Conservation (phyloP, 371 early-diverging fungal species). For the Lichtheimia ramosa region DNA sequence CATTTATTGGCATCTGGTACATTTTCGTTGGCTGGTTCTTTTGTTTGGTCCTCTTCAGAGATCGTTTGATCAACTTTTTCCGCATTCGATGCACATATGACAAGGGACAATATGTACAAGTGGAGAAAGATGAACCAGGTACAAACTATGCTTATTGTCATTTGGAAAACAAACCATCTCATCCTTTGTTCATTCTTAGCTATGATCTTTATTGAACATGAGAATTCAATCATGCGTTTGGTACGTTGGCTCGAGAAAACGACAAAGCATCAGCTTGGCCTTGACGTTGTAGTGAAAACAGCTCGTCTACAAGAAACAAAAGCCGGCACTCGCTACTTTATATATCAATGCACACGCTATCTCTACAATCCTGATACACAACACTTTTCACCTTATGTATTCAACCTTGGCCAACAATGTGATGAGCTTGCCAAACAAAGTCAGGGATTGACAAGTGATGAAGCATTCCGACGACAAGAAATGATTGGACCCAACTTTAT, state of each 20-base stretch:
- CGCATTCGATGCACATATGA: conserved; percentile 54
- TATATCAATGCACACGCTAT: conserved; percentile 77
- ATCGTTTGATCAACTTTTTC: conserved; percentile 64
- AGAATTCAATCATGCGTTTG: conserved; percentile 18
- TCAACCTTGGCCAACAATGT: conserved; percentile 56
- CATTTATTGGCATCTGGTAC: conserved; percentile 64
- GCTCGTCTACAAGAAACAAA: conserved; percentile 44
- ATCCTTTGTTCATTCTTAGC: conserved; percentile 15
- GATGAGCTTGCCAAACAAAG: conserved; percentile 43
- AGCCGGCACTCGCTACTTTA: conserved; percentile 60
- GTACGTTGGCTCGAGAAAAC: conserved; percentile 27
- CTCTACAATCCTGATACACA: conserved; percentile 49
- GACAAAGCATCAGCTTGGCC: conserved; percentile 24
- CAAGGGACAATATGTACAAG: conserved; percentile 64
- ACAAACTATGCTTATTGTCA: not conserved
- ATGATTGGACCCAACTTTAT: conserved; percentile 75
- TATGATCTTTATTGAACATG: conserved; percentile 56
- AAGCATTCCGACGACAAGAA: conserved; percentile 60
- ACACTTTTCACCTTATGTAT: conserved; percentile 57
- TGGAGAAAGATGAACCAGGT: conserved; percentile 57
- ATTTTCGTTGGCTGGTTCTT: conserved; percentile 67
- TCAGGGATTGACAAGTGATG: conserved; percentile 51
- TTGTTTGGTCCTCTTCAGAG: conserved; percentile 40
- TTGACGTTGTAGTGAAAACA: conserved; percentile 44
- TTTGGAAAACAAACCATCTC: not conserved